phyloP scores from a whole-genome alignment of 257 asterid genomes.

The Scutellaria barbata region DNA sequence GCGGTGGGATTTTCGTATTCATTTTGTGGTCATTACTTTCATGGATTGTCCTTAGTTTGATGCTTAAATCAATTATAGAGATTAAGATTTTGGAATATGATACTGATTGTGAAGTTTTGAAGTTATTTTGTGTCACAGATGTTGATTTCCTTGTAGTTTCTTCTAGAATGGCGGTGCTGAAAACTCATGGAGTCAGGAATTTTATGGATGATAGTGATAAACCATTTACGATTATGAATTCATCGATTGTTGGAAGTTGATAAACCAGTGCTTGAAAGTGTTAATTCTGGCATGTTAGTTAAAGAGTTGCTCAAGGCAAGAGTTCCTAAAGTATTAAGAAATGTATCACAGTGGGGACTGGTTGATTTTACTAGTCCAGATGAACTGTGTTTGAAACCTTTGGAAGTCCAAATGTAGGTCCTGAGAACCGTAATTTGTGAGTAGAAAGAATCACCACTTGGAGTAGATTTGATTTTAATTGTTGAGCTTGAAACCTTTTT shows the following conservation, averaged over 20 bases:
- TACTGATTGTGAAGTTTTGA: background rate
- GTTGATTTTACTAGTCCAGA: background rate
- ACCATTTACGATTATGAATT: too few relatives aligned
- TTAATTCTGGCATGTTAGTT: too few relatives aligned
- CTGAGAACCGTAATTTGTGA: too few relatives aligned
- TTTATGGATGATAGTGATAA: background rate
- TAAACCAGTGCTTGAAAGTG: too few relatives aligned
- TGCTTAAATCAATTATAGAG: background rate
- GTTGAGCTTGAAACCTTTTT: background rate
- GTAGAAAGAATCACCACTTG: background rate
- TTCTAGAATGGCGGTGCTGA: background rate
- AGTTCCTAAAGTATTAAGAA: background rate
- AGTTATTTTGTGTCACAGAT: background rate
- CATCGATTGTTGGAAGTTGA: too few relatives aligned
- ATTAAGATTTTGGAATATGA: too few relatives aligned
- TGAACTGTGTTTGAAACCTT: background rate
- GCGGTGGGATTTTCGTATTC: slow-evolving; percentile 6
- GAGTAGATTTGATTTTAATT: background rate
- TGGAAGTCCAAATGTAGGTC: background rate
- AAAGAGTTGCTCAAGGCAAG: background rate
- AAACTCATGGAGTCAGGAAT: too few relatives aligned
- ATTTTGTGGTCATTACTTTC: slow-evolving; percentile 29
- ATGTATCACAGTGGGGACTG: background rate
- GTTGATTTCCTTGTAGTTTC: background rate
- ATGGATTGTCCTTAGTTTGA: too few relatives aligned